Evolutionary conservation across 352 stramenopile species (phyloP), one percentile per base, ranked within the genome.

Genomic region (Phytophthora sp.): DNA sequence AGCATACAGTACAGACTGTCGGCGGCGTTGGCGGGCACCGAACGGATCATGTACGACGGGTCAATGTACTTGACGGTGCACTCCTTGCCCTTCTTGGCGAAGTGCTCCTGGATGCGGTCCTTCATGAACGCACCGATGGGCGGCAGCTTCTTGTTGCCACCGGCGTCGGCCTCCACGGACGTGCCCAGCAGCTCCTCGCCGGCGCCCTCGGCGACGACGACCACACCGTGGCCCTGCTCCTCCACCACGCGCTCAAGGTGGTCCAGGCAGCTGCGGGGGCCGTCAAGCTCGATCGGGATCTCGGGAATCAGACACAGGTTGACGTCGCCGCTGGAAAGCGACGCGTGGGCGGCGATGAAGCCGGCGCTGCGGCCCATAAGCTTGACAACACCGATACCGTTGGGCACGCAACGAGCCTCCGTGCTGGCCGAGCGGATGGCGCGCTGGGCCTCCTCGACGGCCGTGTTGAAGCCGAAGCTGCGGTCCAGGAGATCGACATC

Each of bases 361-460:
- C 97, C 97, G 31, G 96, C 93, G 32, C 91, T 98, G 35, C 97
- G 91, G 27, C 97, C 97, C 97, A 99, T 99, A 42, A 99, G 85
- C 81, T 99, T 99, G 39, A 99, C 97, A 60, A 99, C 91, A 59
- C 97, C 97, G 55, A 99, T 97, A 51, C 97, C 97, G 76, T 99
- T 99, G 20, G 96, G 96, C 44, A 98, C 98, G 66, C 96, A 99
- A 41, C 89, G 91, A 44, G 96, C 94, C 74, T 99, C 97, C 8
- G 90, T 97, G 54, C 86, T 91, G 46, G 89, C 88, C 49, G 84
- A 92, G 13, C 86, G 87, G 66, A 99, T 98, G 18, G 96, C 95
- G 24, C 74, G 77, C 79, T 98, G 93, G 15, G 95, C 95, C 62
- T 98, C 96, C 78, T 99, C 96, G 1, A 99, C 97, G 5, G 97